phyloP scores from a whole-genome alignment of 1,284 basidiomycete genomes.

The Apiotrichum montevideense region DNA sequence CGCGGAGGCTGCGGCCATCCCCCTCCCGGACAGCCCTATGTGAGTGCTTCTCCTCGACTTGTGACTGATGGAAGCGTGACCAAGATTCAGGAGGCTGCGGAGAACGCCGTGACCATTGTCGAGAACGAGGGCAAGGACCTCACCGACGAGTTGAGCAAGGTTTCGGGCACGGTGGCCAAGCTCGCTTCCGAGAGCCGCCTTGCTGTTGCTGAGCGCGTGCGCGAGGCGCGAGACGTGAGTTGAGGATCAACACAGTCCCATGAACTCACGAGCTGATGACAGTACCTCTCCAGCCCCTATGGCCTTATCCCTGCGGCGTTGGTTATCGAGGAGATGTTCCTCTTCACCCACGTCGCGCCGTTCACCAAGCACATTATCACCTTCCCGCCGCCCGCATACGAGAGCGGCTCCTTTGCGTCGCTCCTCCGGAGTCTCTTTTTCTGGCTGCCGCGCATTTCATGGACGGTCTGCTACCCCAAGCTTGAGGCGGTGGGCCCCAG shows the following conservation, averaged over 20 bases:
- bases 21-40: constrained; percentile 38
- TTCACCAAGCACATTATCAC: constrained; percentile 36
- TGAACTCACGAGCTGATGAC: too few species aligned
- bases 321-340: constrained; percentile 28
- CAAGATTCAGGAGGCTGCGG: constrained; percentile 6
- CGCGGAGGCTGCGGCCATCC: constrained; percentile 35
- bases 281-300: constrained; percentile 33
- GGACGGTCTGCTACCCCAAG: constrained; percentile 30
- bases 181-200: constrained; percentile 15
- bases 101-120: constrained; percentile 18
- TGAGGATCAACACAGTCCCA: too few species aligned
- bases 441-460: constrained; percentile 35
- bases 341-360: constrained; percentile 34
- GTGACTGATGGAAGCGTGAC: neutral
- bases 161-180: constrained; percentile 12
- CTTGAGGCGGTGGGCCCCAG: constrained; percentile 18
- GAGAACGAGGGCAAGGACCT: constrained; percentile 16
- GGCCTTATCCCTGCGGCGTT: constrained; percentile 28
- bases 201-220: constrained; percentile 15
- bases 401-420: constrained; percentile 27
- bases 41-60: constrained; percentile 9
- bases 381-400: constrained; percentile 31
- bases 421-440: constrained; percentile 34
- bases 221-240: constrained; percentile 26
- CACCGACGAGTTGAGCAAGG: constrained; percentile 1